A percentile compares a stretch with the other conserved stretches of the same genome.
phyloP scores from a whole-genome alignment of 208 protist species.

The Trypanosoma conorhini region DNA sequence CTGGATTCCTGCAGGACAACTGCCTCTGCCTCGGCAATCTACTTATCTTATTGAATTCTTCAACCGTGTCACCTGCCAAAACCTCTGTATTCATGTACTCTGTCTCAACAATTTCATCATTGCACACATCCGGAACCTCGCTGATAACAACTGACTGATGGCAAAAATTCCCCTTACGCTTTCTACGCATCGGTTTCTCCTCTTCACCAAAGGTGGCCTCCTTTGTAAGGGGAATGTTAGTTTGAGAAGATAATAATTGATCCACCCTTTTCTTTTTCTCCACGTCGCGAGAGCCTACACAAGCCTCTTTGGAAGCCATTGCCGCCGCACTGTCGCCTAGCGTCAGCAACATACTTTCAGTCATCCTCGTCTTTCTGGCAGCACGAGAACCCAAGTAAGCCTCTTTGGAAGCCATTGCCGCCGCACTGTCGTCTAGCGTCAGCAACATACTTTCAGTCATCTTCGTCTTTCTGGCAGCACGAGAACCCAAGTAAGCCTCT shows the following conservation, averaged over 20 bases:
- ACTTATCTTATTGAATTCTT: constrained; percentile 8
- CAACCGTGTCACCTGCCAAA: not conserved
- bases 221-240: constrained; percentile 1
- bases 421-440: not conserved
- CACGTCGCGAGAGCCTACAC: constrained; percentile 3
- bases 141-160: constrained; percentile 5
- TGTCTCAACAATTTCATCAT: constrained; percentile 23
- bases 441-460: constrained; percentile 20
- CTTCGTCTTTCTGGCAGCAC: constrained; percentile 6
- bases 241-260: constrained; percentile 9
- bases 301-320: not conserved
- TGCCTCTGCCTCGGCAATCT: constrained; percentile 2
- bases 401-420: constrained; percentile 4
- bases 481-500: constrained; percentile 4
- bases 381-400: constrained; percentile 1
- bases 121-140: not conserved
- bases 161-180: not conserved
- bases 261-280: constrained; percentile 15
- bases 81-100: constrained; percentile 4
- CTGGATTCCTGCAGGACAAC: constrained; percentile 2
- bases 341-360: constrained; percentile 7
- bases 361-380: constrained; percentile 15
- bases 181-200: constrained; percentile 10
- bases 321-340: not conserved
- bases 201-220: constrained; percentile 15